Evolutionary conservation across 768 basidiomycete species (phyloP).

Genomic region (Boletellus ananiceps): DNA sequence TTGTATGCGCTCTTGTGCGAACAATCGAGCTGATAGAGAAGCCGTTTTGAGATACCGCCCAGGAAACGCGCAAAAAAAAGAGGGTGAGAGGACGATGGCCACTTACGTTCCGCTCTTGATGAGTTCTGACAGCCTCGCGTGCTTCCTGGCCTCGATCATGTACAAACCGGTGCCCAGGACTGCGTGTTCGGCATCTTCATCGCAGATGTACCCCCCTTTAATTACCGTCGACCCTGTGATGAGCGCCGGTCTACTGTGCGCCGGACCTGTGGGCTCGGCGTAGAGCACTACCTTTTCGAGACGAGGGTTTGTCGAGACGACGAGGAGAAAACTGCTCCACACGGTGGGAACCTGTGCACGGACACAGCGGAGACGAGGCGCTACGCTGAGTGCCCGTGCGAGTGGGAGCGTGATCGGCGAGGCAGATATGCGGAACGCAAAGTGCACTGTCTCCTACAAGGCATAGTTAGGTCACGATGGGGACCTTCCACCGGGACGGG

Average conservation of each 20-base stretch:
- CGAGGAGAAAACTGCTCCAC: slow-evolving; percentile 53
- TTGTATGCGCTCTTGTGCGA: slow-evolving; percentile 36
- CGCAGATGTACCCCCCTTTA: slow-evolving; percentile 6
- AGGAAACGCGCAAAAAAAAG: not conserved
- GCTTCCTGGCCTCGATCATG: slow-evolving; percentile 51
- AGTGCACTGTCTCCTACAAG: slow-evolving; percentile 46
- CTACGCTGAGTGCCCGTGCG: slow-evolving; percentile 36
- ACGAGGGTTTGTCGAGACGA: slow-evolving; percentile 44
- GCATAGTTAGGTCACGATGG: slow-evolving; percentile 4
- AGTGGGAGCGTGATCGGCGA: slow-evolving; percentile 23
- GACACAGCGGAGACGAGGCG: slow-evolving; percentile 45
- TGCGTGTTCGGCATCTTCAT: slow-evolving; percentile 26
- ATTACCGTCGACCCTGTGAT: slow-evolving; percentile 9
- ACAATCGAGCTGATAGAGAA: slow-evolving; percentile 26
- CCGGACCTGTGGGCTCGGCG: slow-evolving; percentile 20
- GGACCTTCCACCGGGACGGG: slow-evolving; percentile 1
- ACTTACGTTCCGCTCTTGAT: slow-evolving; percentile 51
- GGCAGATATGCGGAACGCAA: slow-evolving; percentile 55
- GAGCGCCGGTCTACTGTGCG: not conserved
- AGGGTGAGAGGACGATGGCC: not conserved
- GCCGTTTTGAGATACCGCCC: not conserved
- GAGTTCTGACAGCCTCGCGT: slow-evolving; percentile 48
- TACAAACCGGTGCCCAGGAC: slow-evolving; percentile 50
- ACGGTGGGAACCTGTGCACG: slow-evolving; percentile 52
- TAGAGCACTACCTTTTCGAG: slow-evolving; percentile 45